Base-by-base conservation (phyloP, 306 rosid genomes). In the Geum urbanum region DNA sequence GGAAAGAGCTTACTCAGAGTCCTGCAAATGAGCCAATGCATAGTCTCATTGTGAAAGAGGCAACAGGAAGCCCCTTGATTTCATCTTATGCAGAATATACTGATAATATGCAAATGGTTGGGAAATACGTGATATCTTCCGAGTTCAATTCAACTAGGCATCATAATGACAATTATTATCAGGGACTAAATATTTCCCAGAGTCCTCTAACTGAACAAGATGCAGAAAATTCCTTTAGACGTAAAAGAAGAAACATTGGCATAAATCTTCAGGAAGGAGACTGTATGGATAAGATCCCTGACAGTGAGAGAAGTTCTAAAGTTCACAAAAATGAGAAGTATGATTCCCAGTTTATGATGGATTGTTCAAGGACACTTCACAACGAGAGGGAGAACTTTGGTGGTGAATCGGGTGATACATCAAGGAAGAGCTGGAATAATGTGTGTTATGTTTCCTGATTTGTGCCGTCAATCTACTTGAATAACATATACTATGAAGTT, bases 241-340 rank as follows among this genome's bases (percentile, higher is more conserved):
- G 58, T 62, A 94, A 90, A 82, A 75, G 97, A 70, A 86, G 86
- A 69, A 80, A 78, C 63, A 40, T 49, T 1, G 79, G 68, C 63
- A 53, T 54, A 73, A 45, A 10, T 74, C 58, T 62, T 62, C 71
- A 71, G 16, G 82, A 77, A 67, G 87, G 79, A 63, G 66, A 83
- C 76, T 70, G 43, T 22, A 57, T 50, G 16, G 81, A 69, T 58
- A 78, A 73, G 66, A 72, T 39, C 47, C 72, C 76, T 65, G 79
- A 75, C 66, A 77, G 73, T 24, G 73, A 56, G 18, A 67, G 62
- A 71, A 82, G 78, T 79, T 69, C 81, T 49, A 81, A 81, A 51
- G 74, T 78, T 81, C 79, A 62, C 32, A 53, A 68, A 72, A 80
- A 49, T 74, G 81, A 69, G 75, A 69, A 75, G 76, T 67, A 55